Evolutionary conservation across 805 yeast species (phyloP).

Genomic region (Nakazawaea ambrosiae): DNA sequence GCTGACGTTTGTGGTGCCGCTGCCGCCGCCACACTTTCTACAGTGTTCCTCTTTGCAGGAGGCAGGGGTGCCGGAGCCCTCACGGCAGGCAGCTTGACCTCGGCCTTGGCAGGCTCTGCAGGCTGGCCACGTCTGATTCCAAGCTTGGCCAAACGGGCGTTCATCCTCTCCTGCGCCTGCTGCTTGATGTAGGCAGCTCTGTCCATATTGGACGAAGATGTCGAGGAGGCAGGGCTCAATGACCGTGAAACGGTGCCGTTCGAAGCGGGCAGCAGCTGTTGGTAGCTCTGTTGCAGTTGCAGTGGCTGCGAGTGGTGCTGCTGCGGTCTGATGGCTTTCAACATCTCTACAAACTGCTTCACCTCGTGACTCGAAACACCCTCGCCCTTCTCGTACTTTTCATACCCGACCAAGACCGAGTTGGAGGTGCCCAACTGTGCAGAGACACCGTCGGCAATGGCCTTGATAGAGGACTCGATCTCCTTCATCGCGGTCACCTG

Average conservation of each 20-base stretch:
- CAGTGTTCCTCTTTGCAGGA: neutral
- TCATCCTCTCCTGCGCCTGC: conserved; percentile 77
- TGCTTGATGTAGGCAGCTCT: conserved; percentile 78
- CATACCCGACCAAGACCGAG: conserved; percentile 40
- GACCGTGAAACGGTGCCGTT: neutral
- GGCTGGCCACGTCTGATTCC: conserved; percentile 45
- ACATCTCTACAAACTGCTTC: conserved; percentile 48
- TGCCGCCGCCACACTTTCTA: neutral
- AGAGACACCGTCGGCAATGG: conserved; percentile 37
- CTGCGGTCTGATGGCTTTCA: conserved; percentile 28
- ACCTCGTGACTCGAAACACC: conserved; percentile 66
- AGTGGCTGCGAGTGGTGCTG: neutral
- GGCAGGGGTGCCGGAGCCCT: neutral
- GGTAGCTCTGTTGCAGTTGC: neutral
- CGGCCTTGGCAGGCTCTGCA: neutral
- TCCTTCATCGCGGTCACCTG: conserved; percentile 61
- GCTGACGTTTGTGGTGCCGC: neutral
- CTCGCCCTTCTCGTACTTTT: conserved; percentile 76
- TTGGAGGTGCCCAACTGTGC: conserved; percentile 22
- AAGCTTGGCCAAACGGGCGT: conserved; percentile 72
- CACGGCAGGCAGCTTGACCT: neutral
- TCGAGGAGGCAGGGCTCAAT: conserved; percentile 1
- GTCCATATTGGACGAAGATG: conserved; percentile 34
- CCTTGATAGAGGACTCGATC: conserved; percentile 63
- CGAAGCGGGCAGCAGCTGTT: neutral